Evolutionary conservation across 345 rosid species (phyloP).

Genomic region (Gossypium stocksii): DNA sequence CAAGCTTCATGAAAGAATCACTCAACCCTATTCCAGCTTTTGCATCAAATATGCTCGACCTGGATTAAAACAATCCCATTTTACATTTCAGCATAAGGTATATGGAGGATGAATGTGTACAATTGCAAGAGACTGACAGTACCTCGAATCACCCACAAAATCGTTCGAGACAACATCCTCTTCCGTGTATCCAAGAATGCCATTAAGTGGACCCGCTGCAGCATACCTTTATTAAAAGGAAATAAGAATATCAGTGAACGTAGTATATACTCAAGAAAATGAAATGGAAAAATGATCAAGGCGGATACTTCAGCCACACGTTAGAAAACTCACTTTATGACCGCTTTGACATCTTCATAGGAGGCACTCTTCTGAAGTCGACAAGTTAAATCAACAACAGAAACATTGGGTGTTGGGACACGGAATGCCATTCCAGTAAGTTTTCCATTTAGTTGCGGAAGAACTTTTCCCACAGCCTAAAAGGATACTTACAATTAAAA

Average conservation of each 20-base stretch:
- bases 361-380: constrained; percentile 92
- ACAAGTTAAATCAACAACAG: constrained; percentile 97
- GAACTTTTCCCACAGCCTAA: constrained; percentile 99
- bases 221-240: constrained; percentile 54
- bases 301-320: neutral
- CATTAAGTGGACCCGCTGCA: constrained; percentile 79
- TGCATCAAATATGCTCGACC: constrained; percentile 98
- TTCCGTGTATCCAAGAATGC: constrained; percentile 95
- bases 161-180: constrained; percentile 97
- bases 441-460: constrained; percentile 93
- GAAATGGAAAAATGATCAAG: neutral
- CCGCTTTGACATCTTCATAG: constrained; percentile 91
- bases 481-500: neutral
- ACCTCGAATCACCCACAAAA: constrained; percentile 93
- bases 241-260: constrained; percentile 3
- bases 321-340: constrained; percentile 56
- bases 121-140: neutral
- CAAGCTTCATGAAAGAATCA: constrained; percentile 76
- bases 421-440: constrained; percentile 99
- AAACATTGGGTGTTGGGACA: constrained; percentile 92
- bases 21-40: constrained; percentile 94
- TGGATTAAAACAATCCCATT: constrained; percentile 23
- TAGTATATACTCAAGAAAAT: neutral
- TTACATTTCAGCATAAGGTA: neutral
- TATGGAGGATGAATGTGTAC: neutral